These are phyloP conservation scores for Vaccinium corymbosum DNA, from an alignment of 148 eudicot genomes.

Conservation along the genomic window DNA sequence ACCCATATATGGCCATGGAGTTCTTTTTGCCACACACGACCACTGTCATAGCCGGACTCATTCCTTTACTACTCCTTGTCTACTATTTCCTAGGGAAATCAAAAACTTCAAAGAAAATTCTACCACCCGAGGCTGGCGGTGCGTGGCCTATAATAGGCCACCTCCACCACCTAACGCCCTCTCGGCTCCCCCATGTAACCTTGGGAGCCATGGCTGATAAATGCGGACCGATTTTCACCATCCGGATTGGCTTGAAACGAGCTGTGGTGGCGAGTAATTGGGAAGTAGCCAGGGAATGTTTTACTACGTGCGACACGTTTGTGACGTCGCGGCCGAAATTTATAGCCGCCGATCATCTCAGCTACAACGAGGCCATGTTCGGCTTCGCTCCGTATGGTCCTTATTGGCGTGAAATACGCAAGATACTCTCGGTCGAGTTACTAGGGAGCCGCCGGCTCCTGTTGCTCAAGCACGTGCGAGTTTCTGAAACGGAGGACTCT, in stretches of 20 bases:
- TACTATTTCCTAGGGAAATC: background rate
- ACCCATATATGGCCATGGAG: background rate
- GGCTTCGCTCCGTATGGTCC: conserved; percentile 14
- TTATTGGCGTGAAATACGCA: conserved; percentile 11
- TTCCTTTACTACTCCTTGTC: background rate
- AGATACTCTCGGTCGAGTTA: conserved; percentile 2
- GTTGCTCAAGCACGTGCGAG: conserved; percentile 12
- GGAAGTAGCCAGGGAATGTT: conserved; percentile 19
- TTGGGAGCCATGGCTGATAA: conserved; percentile 20
- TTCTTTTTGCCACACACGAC: background rate
- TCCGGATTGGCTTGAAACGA: conserved; percentile 1
- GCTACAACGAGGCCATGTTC: conserved; percentile 17
- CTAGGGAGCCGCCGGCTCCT: conserved; percentile 10
- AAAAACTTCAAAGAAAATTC: background rate
- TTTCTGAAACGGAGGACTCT: conserved; percentile 12
- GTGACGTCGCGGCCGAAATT: background rate
- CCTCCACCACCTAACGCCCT: conserved; percentile 14
- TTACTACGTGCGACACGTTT: background rate
- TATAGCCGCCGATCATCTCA: background rate
- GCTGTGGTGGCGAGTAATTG: conserved; percentile 16
- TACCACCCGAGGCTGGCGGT: conserved; percentile 4
- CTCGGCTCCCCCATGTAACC: conserved; percentile 15
- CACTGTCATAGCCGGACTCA: conserved; percentile 3
- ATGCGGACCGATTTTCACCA: conserved; percentile 21
- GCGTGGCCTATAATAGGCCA: conserved; percentile 27